Evolutionary conservation across 2,329 filamentous ascomycete genomes (phyloP).

Genomic region (Exophiala mesophila): DNA sequence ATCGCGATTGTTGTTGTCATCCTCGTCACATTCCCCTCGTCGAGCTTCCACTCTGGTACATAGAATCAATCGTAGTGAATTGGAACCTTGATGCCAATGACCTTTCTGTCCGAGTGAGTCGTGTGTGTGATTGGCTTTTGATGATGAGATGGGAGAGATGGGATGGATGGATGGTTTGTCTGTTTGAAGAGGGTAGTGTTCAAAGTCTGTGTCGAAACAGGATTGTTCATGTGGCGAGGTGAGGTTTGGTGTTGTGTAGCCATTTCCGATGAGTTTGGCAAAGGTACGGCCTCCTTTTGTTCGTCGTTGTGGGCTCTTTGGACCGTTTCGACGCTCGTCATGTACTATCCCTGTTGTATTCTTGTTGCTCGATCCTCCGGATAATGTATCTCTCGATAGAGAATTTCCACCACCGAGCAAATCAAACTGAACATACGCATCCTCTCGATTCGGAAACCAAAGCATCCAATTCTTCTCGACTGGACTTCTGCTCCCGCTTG

Average conservation of each 20-base stretch:
- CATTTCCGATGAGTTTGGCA: conserved; percentile 31
- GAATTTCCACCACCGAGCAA: conserved; percentile 17
- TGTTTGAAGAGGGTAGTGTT: too few relatives aligned
- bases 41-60: conserved; percentile 27
- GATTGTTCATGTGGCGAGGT: conserved; percentile 29
- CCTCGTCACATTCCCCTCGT: conserved; percentile 16
- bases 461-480: conserved; percentile 42
- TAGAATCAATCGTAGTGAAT: conserved; percentile 35
- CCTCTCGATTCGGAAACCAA: conserved; percentile 31
- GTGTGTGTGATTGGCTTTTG: conserved; percentile 7
- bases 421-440: conserved; percentile 37
- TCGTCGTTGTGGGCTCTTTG: not conserved
- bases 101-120: conserved; percentile 23
- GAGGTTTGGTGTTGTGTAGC: conserved; percentile 31
- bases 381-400: not conserved
- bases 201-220: conserved; percentile 26
- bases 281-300: conserved; percentile 27
- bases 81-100: conserved; percentile 39
- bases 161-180: conserved; percentile 1
- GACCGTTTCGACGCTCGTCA: not conserved
- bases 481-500: conserved; percentile 29
- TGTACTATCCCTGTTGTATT: not conserved
- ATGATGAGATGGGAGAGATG: too few relatives aligned
- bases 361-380: conserved; percentile 1
- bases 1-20: conserved; percentile 10